Evolutionary conservation across 805 yeast species (phyloP), one percentile per base, ranked within the genome.

Genomic region (Lipomyces yamadae): DNA sequence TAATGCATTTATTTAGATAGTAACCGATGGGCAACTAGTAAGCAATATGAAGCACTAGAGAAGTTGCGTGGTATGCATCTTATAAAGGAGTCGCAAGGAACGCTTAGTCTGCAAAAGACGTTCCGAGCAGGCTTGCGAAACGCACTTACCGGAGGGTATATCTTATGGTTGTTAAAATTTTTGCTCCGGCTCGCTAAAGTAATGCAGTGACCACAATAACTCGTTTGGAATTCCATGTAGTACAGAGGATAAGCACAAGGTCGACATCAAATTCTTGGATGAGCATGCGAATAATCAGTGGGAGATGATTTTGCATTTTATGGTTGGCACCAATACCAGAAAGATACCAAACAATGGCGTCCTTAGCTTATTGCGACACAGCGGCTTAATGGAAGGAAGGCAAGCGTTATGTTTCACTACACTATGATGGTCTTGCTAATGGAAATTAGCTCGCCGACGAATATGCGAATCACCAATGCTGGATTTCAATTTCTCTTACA

Each of bases 401-500:
- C 66, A 18, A 29, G 65, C 54, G 13, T 32, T 37, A 42, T 45
- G 13, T 59, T 13, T 32, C 6, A 3, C 24, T 52, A 3, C 61
- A 57, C 15, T 58, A 39, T 39, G 64, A 61, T n/a, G 5, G 24
- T 24, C 30, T 10, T n/a, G 33, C 35, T 42, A n/a, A 57, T 37
- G 72, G 8, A 56, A 55, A 5, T 18, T 42, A 45, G 57, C 24
- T 56, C 35, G 30, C 66, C 80, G 63, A 75, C 78, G 61, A 73
- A 81, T 70, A 79, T 91, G 77, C 81, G 84, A 60, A 95, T 95
- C 75, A 94, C 99, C 1, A 90, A 92, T 72, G 85, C 87, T 55
- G 99, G 99, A 18, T 95, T 95, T 78, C 99, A 95, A 79, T 95
- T 95, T 74, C 79, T 95, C 68, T 80, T 95, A 56, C 99, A 94